phyloP scores from a whole-genome alignment of 176 grass and related monocot species.

The Aegilops umbellulata region DNA sequence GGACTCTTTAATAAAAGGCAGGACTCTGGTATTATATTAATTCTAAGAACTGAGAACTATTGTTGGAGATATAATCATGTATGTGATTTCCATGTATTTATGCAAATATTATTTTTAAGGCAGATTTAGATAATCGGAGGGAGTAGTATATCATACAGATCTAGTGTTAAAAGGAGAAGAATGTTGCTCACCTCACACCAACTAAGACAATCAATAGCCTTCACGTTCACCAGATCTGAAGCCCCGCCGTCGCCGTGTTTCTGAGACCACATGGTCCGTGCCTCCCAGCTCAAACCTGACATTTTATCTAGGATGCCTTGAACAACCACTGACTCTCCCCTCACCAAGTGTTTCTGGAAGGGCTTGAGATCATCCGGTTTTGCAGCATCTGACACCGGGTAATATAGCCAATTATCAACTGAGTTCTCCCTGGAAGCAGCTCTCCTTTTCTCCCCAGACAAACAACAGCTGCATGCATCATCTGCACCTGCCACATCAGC shows the following conservation, averaged over 20 bases:
- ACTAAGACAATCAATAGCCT: constrained; percentile 14
- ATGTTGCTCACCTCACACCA: neutral
- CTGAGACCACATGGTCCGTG: constrained; percentile 42
- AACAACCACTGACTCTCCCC: constrained; percentile 59
- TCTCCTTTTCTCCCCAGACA: no score
- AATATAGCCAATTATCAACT: constrained; percentile 46
- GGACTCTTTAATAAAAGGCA: no score
- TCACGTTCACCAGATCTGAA: neutral
- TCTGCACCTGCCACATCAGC: neutral
- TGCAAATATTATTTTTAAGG: no score
- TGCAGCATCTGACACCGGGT: constrained; percentile 24
- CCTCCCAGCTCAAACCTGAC: constrained; percentile 38
- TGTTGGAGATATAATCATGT: no score
- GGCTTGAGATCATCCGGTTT: constrained; percentile 39
- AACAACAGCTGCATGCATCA: neutral
- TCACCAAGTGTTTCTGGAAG: constrained; percentile 60
- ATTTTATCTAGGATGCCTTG: constrained; percentile 31
- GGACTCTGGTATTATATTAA: no score
- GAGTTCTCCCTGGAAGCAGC: constrained; percentile 39
- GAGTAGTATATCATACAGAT: no score
- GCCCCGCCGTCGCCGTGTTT: neutral
- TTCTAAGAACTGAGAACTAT: no score
- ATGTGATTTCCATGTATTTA: no score
- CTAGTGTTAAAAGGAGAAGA: neutral
- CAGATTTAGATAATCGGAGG: no score